phyloP scores from a whole-genome alignment of 441 rosid species.

The Cnidoscolus chayamansa region DNA sequence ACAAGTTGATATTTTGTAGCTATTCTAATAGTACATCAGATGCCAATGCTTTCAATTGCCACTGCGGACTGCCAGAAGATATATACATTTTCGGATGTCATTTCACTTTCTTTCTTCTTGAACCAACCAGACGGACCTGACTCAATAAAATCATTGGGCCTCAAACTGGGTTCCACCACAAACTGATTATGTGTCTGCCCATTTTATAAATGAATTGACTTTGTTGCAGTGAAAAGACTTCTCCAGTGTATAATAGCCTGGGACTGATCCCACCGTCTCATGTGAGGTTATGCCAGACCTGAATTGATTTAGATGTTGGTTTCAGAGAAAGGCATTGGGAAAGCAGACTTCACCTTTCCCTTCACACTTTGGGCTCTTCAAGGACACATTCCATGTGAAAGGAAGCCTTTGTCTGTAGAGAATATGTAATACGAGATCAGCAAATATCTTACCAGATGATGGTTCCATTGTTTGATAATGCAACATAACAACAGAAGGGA shows the following conservation, averaged over 20 bases:
- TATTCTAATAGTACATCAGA: conserved; percentile 14
- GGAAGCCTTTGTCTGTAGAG: too few relatives aligned
- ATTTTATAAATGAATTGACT: conserved; percentile 9
- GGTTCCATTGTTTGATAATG: conserved; percentile 1
- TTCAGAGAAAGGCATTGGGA: neutral
- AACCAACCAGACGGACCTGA: conserved; percentile 10
- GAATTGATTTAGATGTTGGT: neutral
- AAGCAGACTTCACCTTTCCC: neutral
- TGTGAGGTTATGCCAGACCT: neutral
- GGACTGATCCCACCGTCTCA: neutral
- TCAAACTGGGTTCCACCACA: conserved; percentile 18
- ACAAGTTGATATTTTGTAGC: conserved; percentile 9
- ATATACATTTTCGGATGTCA: conserved; percentile 9
- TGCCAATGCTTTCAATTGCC: conserved; percentile 23
- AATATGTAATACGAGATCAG: too few relatives aligned
- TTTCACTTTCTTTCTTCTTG: conserved; percentile 11
- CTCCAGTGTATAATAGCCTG: conserved; percentile 5
- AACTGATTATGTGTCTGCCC: neutral
- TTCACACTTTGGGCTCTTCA: neutral
- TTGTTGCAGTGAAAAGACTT: neutral
- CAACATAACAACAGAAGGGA: neutral
- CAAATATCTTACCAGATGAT: neutral
- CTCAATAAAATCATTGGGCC: conserved; percentile 23
- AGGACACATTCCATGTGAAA: neutral
- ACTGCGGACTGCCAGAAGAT: conserved; percentile 4